Percentiles rank a stretch among this genome's conserved stretches.
Conservation (phyloP, 352 stramenopile genomes). For the Thalassiosira livingstoniorum region DNA sequence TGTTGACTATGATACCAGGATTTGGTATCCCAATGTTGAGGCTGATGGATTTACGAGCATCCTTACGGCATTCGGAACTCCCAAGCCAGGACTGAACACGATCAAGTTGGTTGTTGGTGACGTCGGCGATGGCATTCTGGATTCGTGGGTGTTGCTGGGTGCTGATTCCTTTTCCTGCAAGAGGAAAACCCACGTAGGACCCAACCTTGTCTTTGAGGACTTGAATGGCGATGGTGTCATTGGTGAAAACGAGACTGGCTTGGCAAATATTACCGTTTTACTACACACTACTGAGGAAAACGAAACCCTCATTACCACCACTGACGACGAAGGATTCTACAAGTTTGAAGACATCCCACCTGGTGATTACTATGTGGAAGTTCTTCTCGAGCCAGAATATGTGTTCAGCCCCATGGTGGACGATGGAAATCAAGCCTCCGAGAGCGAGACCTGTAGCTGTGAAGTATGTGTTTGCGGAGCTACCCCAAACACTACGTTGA, state of each 20-base stretch:
- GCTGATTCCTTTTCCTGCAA: constrained; percentile 46
- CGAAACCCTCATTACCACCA: constrained; percentile 21
- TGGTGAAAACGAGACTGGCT: constrained; percentile 15
- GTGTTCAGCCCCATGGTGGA: constrained; percentile 38
- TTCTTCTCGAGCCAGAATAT: constrained; percentile 28
- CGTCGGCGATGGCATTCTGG: constrained; percentile 48
- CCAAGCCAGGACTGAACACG: constrained; percentile 30
- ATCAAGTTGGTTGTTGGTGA: constrained; percentile 61
- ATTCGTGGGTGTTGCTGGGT: constrained; percentile 57
- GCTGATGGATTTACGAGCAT: constrained; percentile 58
- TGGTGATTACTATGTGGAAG: constrained; percentile 39
- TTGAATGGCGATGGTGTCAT: constrained; percentile 30
- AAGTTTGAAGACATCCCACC: constrained; percentile 31
- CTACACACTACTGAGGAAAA: constrained; percentile 8
- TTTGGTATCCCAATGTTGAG: constrained; percentile 47
- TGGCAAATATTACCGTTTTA: constrained; percentile 3
- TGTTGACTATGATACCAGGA: background rate
- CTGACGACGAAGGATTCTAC: constrained; percentile 37
- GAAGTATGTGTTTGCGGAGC: background rate
- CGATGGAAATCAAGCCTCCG: constrained; percentile 18
- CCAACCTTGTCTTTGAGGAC: constrained; percentile 29
- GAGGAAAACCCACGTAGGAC: constrained; percentile 45
- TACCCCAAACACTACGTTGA: background rate
- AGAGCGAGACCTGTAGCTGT: constrained; percentile 7
- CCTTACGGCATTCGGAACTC: constrained; percentile 41